Evolutionary conservation across 2,329 filamentous ascomycete species (phyloP), one percentile per base, ranked within the genome.

Genomic region (Coniochaeta sp.): DNA sequence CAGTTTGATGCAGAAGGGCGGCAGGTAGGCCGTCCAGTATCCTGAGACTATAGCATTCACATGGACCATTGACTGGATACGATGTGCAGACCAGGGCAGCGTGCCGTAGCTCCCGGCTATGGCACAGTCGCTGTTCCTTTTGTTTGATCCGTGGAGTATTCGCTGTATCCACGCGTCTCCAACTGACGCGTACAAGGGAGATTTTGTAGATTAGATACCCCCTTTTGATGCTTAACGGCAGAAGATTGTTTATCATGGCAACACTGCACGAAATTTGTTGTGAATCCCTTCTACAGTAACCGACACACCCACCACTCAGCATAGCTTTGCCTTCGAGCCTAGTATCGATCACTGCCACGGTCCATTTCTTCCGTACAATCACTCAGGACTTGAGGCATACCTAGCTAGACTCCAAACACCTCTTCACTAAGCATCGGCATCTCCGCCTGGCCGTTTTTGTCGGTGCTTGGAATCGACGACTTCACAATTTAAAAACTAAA

Each of bases 1-100:
- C 61, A 81, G 79, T 36, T 70, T 86, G 62, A 85, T 86, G 81
- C 84, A 84, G 63, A 80, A 81, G 64, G 71, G 72, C 12, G 60
- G 65, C 19, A 34, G 54, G 24, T 47, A 47, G 43, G 3, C 24
- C 12, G 6, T 34, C 33, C 22, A 38, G 16, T 17, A 16, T 14
- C 1, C 3, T 17, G 40, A 44, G 36, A 44, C 38, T 58, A 14
- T 47, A 28, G 19, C 26, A 14, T 44, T 58, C 43, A 4, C n/a
- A 12, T 24, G 2, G 9, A 14, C 43, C 4, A 1, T 6, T 47
- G 19, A 22, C 16, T 40, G 38, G 38, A 40, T 40, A 40, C 9
- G n/a, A 8, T 31, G 5, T 26, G 43, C 19, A 17, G 22, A 47
- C 11, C 19, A 52, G 11, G 47, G 17, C 12, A 17, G n/a, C 8